These are phyloP conservation scores for Xylariaceae sp. DNA, from an alignment of 2,329 filamentous ascomycete species.

Conservation along the genomic window DNA sequence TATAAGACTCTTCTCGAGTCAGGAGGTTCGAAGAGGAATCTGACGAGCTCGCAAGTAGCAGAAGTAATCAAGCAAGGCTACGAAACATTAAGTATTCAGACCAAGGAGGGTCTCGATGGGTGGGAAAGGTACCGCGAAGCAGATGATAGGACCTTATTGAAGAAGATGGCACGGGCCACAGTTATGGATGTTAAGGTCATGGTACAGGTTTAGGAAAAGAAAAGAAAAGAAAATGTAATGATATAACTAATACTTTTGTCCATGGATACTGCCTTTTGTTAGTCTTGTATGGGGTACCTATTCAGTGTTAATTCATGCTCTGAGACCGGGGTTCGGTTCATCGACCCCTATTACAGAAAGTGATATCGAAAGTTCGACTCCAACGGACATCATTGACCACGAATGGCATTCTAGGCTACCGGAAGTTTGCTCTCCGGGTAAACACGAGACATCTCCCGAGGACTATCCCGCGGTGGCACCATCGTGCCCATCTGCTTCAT, in stretches of 20 bases:
- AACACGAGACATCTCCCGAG: slow-evolving; percentile 10
- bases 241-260: slow-evolving; percentile 7
- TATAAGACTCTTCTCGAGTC: slow-evolving; percentile 71
- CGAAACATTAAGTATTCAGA: slow-evolving; percentile 86
- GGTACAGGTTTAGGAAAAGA: slow-evolving; percentile 37
- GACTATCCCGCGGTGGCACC: background rate
- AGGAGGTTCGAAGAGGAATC: slow-evolving; percentile 37
- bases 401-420: slow-evolving; percentile 1
- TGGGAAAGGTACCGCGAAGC: slow-evolving; percentile 86
- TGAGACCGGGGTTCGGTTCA: too few relatives aligned
- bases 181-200: slow-evolving; percentile 57
- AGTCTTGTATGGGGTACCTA: too few relatives aligned
- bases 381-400: too few relatives aligned
- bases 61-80: slow-evolving; percentile 95
- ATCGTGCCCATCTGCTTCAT: background rate
- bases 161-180: slow-evolving; percentile 76
- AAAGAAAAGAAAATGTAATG: background rate
- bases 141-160: slow-evolving; percentile 76
- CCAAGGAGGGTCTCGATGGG: slow-evolving; percentile 76
- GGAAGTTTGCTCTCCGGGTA: slow-evolving; percentile 17
- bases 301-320: too few relatives aligned
- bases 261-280: background rate
- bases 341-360: too few relatives aligned
- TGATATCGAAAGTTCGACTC: too few relatives aligned
- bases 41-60: slow-evolving; percentile 79